Evolutionary conservation across 306 rosid species (phyloP).

Genomic region (Lathyrus aphaca): DNA sequence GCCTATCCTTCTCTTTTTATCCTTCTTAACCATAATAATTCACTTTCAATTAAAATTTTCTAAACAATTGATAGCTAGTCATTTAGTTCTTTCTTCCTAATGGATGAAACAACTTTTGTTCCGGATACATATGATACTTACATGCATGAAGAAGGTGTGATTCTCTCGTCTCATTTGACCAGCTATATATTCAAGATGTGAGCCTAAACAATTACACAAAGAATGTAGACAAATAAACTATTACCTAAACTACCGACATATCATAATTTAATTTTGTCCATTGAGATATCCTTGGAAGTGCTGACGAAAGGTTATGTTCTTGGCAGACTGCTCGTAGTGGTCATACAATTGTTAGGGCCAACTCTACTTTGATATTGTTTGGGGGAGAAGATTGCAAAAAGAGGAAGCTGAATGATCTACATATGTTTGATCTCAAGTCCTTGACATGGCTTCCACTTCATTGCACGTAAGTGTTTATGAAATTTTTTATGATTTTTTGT

Average conservation of each 20-base stretch:
- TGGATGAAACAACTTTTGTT: too few species aligned
- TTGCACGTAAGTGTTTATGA: constrained; percentile 65
- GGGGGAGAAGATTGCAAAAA: constrained; percentile 93
- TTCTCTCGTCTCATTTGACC: too few species aligned
- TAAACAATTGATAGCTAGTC: too few species aligned
- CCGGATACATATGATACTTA: too few species aligned
- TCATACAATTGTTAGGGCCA: constrained; percentile 83
- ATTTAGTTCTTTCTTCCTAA: too few species aligned
- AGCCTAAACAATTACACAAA: too few species aligned
- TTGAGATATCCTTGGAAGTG: constrained; percentile 17
- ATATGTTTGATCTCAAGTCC: constrained; percentile 96
- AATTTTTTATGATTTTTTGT: neutral
- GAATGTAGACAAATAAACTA: neutral
- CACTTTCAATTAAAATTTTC: too few species aligned
- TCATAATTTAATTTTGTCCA: constrained; percentile 21
- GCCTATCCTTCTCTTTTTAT: too few species aligned
- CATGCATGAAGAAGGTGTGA: too few species aligned
- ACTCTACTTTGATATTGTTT: constrained; percentile 72
- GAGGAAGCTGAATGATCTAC: constrained; percentile 89
- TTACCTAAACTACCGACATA: neutral
- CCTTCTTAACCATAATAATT: too few species aligned
- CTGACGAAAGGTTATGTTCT: constrained; percentile 37
- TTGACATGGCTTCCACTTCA: constrained; percentile 95
- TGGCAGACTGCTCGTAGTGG: constrained; percentile 88
- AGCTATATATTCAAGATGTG: too few species aligned